Evolutionary conservation across 371 early-diverging fungal species (phyloP).

Genomic region (Capniomyces stellatus): DNA sequence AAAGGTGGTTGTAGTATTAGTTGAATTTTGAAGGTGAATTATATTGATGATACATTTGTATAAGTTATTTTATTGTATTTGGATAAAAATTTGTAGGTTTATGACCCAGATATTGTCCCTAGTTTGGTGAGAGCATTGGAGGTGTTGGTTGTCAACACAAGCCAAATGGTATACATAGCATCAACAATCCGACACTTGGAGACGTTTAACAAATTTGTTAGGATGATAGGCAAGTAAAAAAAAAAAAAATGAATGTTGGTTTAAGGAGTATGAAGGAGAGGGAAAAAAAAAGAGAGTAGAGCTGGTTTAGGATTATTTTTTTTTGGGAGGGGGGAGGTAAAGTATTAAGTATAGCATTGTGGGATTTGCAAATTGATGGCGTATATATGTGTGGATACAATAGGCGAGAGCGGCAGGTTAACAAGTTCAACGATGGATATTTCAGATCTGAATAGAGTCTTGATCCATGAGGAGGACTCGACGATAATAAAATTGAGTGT

Average conservation of each 20-base stretch:
- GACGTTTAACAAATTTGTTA: not conserved
- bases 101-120: slow-evolving; percentile 1
- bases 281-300: too few relatives aligned
- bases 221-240: not conserved
- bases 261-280: not conserved
- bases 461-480: not conserved
- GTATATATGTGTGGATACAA: not conserved
- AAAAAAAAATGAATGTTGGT: not conserved
- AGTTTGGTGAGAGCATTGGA: not conserved
- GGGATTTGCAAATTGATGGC: not conserved
- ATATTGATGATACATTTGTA: too few relatives aligned
- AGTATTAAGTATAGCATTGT: too few relatives aligned
- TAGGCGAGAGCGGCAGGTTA: not conserved
- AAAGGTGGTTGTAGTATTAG: not conserved
- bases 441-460: not conserved
- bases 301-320: too few relatives aligned
- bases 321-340: too few relatives aligned
- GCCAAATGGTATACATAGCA: slow-evolving; percentile 1
- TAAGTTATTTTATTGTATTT: too few relatives aligned
- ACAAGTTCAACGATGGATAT: not conserved
- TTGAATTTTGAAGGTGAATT: not conserved
- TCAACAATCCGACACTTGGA: not conserved
- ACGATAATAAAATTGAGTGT: not conserved
- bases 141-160: not conserved
- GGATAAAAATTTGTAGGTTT: too few relatives aligned